Evolutionary conservation across 192 early-diverging fungal species (phyloP).

Genomic region (Jimgerdemannia lactiflua): DNA sequence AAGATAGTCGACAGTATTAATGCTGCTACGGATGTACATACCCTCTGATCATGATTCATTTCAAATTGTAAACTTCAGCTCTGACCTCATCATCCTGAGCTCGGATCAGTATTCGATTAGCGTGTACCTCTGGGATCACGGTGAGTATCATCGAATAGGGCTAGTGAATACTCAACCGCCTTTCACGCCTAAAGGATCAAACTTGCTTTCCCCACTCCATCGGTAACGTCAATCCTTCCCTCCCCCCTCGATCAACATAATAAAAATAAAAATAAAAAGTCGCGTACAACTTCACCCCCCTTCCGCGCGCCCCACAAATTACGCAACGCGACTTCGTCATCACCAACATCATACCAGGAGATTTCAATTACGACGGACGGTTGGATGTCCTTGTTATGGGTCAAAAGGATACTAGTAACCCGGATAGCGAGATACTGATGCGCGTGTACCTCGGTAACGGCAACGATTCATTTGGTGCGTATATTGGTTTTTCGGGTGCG

Average conservation of each 20-base stretch:
- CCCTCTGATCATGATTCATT: not conserved
- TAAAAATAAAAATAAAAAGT: not conserved
- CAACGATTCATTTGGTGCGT: constrained; percentile 52
- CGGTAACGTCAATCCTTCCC: not conserved
- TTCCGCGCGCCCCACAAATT: constrained; percentile 20
- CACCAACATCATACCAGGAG: constrained; percentile 78
- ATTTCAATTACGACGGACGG: constrained; percentile 88
- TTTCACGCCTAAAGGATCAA: not conserved
- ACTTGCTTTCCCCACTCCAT: not conserved
- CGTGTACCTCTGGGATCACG: constrained; percentile 69
- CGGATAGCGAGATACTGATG: constrained; percentile 53
- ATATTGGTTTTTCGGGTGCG: not conserved
- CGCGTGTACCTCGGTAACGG: constrained; percentile 73
- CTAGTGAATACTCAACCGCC: not conserved
- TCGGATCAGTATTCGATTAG: constrained; percentile 64
- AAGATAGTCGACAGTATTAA: no score
- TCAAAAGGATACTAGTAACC: constrained; percentile 26
- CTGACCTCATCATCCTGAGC: constrained; percentile 77
- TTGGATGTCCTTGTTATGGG: constrained; percentile 84
- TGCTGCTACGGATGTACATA: no score
- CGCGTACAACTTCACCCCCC: constrained; percentile 24
- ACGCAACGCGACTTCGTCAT: constrained; percentile 40
- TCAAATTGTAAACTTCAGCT: constrained; percentile 34
- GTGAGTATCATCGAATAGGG: constrained; percentile 26
- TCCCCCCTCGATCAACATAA: not conserved